Percentiles rank a stretch among this genome's conserved stretches.
phyloP scores from a whole-genome alignment of 2,329 filamentous ascomycete genomes.

The Ascochyta fabae region DNA sequence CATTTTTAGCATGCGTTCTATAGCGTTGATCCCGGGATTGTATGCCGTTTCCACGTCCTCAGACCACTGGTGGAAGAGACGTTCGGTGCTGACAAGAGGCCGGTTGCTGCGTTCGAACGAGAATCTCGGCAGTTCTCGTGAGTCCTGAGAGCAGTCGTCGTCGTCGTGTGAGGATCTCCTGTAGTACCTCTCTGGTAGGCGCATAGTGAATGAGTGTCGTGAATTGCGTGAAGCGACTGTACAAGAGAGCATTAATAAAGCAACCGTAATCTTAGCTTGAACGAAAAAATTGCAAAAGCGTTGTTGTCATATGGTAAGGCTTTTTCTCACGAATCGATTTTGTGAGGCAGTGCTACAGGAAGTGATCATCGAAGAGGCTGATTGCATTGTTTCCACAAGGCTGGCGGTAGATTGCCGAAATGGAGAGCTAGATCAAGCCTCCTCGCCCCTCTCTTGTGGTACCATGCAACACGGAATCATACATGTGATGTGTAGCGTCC shows the following conservation, averaged over 20 bases:
- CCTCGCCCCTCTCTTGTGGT: neutral
- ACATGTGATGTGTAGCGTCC: neutral
- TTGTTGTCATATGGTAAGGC: neutral
- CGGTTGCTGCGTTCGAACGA: conserved; percentile 26
- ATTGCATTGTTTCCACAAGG: neutral
- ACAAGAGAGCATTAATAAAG: conserved; percentile 1
- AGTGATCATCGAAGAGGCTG: conserved; percentile 15
- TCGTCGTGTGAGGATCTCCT: conserved; percentile 9
- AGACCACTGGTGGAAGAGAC: conserved; percentile 24
- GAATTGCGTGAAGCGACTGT: conserved; percentile 8
- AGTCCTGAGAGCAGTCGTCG: conserved; percentile 8
- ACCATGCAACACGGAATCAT: conserved; percentile 1
- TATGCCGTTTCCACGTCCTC: conserved; percentile 22
- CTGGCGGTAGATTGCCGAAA: neutral
- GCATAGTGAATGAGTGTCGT: conserved; percentile 17
- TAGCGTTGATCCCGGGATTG: conserved; percentile 12
- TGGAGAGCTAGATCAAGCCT: conserved; percentile 8
- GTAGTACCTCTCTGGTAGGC: conserved; percentile 21
- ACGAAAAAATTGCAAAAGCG: neutral
- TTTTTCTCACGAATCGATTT: neutral
- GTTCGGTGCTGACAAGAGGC: conserved; percentile 30
- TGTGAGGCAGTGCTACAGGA: conserved; percentile 24
- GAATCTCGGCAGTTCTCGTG: conserved; percentile 23
- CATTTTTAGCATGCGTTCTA: conserved; percentile 5
- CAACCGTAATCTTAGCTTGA: neutral